Base-by-base conservation (phyloP, 306 rosid species). In the Vigna unguiculata region DNA sequence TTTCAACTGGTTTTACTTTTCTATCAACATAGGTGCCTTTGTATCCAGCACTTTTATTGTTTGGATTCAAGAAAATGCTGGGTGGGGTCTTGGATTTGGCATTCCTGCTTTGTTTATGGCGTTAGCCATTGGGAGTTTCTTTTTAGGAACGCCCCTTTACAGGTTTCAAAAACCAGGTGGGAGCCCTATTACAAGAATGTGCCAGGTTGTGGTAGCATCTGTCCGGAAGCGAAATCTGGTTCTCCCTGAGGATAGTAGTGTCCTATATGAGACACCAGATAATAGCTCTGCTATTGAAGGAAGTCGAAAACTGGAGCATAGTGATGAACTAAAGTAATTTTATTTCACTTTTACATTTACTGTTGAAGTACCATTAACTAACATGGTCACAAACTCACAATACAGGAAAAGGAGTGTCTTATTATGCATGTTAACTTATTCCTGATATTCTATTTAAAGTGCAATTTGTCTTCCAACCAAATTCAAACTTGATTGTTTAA, bases 51-150 rank as follows among this genome's bases (percentile, higher is more conserved):
- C 86, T 74, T 72, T 92, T 0, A 67, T 92, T 78, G 99, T 95
- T 60, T 95, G 91, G 91, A 45, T 95, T 83, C 99, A 95, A 89
- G 99, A 95, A 72, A 95, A 95, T 87, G 88, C 90, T 3, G 96
- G 99, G 53, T 96, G 98, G 99, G 99, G 98, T 34, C 75, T 96
- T 64, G 99, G 99, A 85, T 96, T 96, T 84, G 97, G 98, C 80
- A 92, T 96, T 86, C 99, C 99, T 61, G 90, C 99, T 47, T 15
- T 92, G 74, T 91, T 88, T 72, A 92, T 96, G 99, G 93, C 81
- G 8, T 22, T 91, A 60, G 97, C 99, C 57, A 96, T 96, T 28
- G 76, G 79, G 69, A 92, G 97, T 74, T 96, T 96, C 89, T 83
- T 96, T 80, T 34, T 87, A 2, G 99, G 99, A 63, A 92, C 98